Conservation (phyloP, 163 green algal genomes). For the Trebouxia gelatinosa region DNA sequence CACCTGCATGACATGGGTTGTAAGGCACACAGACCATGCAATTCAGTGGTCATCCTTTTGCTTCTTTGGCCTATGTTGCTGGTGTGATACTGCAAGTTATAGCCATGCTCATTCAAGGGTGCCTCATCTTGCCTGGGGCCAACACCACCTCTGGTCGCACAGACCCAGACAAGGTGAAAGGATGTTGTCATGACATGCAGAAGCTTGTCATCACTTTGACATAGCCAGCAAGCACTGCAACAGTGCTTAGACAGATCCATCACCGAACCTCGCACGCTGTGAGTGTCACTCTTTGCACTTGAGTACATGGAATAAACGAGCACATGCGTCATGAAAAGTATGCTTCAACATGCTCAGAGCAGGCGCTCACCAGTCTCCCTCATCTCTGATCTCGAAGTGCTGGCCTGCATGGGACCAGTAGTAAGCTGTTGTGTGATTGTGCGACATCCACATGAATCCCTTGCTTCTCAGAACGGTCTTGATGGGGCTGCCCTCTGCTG, state of each 20-base stretch:
- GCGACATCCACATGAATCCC: constrained; percentile 92
- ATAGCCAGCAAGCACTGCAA: background rate
- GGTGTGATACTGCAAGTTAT: too few relatives aligned
- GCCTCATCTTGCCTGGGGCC: background rate
- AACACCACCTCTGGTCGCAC: background rate
- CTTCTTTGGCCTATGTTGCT: too few relatives aligned
- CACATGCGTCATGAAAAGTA: background rate
- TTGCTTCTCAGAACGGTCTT: constrained; percentile 86
- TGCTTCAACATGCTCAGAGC: background rate
- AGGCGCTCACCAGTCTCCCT: constrained; percentile 74
- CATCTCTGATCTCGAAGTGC: constrained; percentile 94
- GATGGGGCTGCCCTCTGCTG: constrained; percentile 71
- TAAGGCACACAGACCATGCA: background rate
- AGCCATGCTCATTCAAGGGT: too few relatives aligned
- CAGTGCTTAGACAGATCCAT: too few relatives aligned
- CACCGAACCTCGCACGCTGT: too few relatives aligned
- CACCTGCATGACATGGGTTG: constrained; percentile 55
- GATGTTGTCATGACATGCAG: background rate
- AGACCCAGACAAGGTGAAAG: background rate
- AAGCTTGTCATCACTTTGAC: background rate
- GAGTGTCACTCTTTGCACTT: background rate
- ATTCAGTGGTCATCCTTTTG: background rate
- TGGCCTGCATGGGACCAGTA: constrained; percentile 92
- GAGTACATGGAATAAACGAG: background rate
- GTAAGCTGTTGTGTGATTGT: constrained; percentile 82